Conservation (phyloP, 768 basidiomycete species). For the Cyclocybe cylindracea region DNA sequence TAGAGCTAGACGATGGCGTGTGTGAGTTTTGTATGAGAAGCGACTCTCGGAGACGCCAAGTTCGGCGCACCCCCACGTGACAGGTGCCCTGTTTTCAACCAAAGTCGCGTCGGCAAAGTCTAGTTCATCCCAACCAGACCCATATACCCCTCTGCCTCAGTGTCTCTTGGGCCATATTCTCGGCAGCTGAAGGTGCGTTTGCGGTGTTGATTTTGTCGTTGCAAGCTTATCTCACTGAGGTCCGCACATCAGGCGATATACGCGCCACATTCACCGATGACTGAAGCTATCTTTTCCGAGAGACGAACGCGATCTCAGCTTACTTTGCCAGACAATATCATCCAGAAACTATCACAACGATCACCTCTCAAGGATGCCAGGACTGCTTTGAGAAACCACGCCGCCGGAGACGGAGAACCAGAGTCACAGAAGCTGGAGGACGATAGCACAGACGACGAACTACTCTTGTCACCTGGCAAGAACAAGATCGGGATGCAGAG, state of each 20-base stretch:
- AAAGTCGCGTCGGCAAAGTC: slow-evolving; percentile 14
- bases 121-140: neutral
- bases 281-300: slow-evolving; percentile 26
- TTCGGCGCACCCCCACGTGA: slow-evolving; percentile 23
- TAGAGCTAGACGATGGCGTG: no score
- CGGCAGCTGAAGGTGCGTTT: neutral
- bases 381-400: slow-evolving; percentile 31
- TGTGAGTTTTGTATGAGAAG: no score
- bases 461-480: slow-evolving; percentile 46
- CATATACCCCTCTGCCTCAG: neutral
- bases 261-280: slow-evolving; percentile 17
- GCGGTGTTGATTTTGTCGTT: neutral
- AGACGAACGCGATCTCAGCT: slow-evolving; percentile 56
- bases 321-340: slow-evolving; percentile 45
- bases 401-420: slow-evolving; percentile 5
- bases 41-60: no score
- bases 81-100: slow-evolving; percentile 30
- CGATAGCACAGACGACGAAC: slow-evolving; percentile 44
- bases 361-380: slow-evolving; percentile 59
- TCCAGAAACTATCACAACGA: slow-evolving; percentile 39
- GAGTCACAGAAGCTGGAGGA: slow-evolving; percentile 17
- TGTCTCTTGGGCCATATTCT: slow-evolving; percentile 1
- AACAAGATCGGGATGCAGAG: slow-evolving; percentile 13
- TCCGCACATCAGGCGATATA: slow-evolving; percentile 1
- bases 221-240: slow-evolving; percentile 3